Evolutionary conservation across 495 filamentous ascomycete species (phyloP), one percentile per base, ranked within the genome.

Genomic region (Neurospora pannonica): DNA sequence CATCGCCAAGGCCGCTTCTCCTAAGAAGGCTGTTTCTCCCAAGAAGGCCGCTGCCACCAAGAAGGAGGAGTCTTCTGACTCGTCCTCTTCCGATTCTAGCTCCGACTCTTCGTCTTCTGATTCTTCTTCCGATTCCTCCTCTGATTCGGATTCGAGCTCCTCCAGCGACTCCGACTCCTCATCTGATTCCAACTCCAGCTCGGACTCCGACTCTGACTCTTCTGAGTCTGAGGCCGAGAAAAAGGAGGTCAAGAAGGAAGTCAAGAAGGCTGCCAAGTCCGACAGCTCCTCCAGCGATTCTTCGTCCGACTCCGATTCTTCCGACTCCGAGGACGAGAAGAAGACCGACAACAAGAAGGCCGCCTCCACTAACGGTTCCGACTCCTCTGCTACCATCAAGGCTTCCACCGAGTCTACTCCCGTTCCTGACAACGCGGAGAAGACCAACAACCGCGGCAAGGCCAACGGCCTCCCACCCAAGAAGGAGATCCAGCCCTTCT

Each of bases 401-500:
- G 78, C 74, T 38, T 84, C 83, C 4, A 82, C 84, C 67, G 80
- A 84, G 75, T 76, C 81, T n/a, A 79, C 77, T 62, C 81, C 84
- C 10, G 78, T 82, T 42, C 87, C 87, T 70, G 87, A 88, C 79
- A 88, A 81, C 21, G 70, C 75, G 24, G 42, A 78, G 71, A 86
- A 84, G 73, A 17, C 78, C 71, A 86, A 87, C 79, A 85, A 85
- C 81, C 84, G 84, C 72, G 82, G 84, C 54, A 81, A 84, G 74
- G 76, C 76, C 75, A 76, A 76, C 17, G 36, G 48, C 48, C 73
- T 76, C 67, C 70, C 78, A 21, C 82, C 83, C 73, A 90, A 90
- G 80, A 86, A 90, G 77, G 83, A 86, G 40, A 90, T 87, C 62
- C 81, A 85, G 62, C 88, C 87, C 17, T 93, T 93, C 84, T 89